phyloP scores from a whole-genome alignment of 164 flowering plant genomes.

The Vitis cinerea region DNA sequence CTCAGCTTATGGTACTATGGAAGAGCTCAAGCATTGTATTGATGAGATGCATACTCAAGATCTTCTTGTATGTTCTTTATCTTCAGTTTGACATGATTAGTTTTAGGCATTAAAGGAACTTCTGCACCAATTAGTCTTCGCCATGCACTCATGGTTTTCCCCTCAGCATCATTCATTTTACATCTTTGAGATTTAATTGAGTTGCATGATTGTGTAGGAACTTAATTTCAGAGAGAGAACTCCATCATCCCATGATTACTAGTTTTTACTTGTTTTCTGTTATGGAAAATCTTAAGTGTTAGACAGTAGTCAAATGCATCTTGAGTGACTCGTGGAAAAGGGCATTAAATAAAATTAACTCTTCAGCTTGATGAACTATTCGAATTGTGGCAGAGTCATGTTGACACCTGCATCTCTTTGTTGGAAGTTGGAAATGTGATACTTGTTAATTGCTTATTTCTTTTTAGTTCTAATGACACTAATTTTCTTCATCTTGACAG shows the following conservation, averaged over 20 bases:
- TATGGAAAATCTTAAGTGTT: not conserved
- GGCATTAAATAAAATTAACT: no score
- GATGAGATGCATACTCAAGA: conserved; percentile 61
- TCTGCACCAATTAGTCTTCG: no score
- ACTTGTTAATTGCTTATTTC: no score
- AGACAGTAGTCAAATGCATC: not conserved
- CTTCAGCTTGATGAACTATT: not conserved
- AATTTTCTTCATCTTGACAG: no score
- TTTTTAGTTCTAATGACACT: no score
- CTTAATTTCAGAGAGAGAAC: not conserved
- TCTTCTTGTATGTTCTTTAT: conserved; percentile 44
- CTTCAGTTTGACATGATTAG: not conserved
- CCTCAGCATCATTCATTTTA: no score
- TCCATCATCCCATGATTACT: not conserved
- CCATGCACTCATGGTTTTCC: no score
- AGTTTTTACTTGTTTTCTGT: not conserved
- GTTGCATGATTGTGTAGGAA: not conserved
- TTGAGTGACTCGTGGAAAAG: not conserved
- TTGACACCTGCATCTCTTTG: not conserved
- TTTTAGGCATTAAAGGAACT: not conserved
- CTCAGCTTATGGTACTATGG: conserved; percentile 60
- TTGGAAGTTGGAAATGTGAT: no score
- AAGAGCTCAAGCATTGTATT: conserved; percentile 57
- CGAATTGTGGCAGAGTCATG: not conserved
- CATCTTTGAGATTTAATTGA: not conserved